Evolutionary conservation across 163 green algal genomes (phyloP), one percentile per base, ranked within the genome.

Genomic region (Chlamydomonas reinhardtii): DNA sequence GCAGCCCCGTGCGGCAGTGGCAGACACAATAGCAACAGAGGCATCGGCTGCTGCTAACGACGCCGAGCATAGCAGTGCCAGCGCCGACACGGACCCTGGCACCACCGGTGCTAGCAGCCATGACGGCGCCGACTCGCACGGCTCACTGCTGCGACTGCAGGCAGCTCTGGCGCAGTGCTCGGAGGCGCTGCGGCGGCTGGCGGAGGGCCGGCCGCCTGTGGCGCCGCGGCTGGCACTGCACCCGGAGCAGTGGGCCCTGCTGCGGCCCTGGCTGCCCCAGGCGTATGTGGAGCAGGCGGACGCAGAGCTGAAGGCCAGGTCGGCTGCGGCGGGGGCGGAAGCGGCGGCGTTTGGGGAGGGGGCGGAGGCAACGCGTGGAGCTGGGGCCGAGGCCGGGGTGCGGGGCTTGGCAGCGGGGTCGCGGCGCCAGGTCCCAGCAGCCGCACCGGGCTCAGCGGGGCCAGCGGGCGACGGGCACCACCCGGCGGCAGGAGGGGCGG

Each of bases 161-260:
- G 59, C 48, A 4, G 79, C 79, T 2, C 15, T 64, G 9, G 31
- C 79, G 31, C 68, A 62, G 25, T 77, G 79, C 68, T 32, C 25
- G 3, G 39, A 43, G 52, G 48, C 68, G 12, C 68, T 85, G 25
- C 24, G 79, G 31, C 79, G 68, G 25, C 68, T 85, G 25, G 68
- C 48, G 25, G 52, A 32, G 15, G 79, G 52, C 4, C 31, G 32
- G 0, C 79, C 79, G 24, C 52, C 79, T 29, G 27, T 61, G 32
- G 68, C 79, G 9, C 79, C 79, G 4, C 68, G 79, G 14, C 66
- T 85, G 32, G 68, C 34, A 24, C 68, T 85, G n/a, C 82, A 88
- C 43, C 82, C 73, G 43, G 35, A 61, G 34, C 81, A 87, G 71
- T 62, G 39, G 14, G 35, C 73, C 12, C 56, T 78, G 70, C 70